Base-by-base conservation (phyloP, 805 yeast genomes). In the Pichia eremophila region DNA sequence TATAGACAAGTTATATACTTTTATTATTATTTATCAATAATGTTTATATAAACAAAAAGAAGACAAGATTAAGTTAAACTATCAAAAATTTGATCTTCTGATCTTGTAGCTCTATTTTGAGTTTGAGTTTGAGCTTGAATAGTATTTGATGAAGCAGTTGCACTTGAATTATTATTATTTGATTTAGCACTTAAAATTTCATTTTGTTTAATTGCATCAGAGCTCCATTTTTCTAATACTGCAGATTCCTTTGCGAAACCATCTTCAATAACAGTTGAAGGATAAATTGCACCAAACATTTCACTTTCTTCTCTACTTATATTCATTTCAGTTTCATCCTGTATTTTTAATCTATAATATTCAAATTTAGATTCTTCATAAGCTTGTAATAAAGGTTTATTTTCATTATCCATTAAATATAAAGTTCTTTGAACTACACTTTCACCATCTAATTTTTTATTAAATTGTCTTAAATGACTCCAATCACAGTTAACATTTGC, bases 341-440 rank as follows among this genome's bases (percentile, higher is more conserved):
- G 79, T 74, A 89, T 86, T 61, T 96, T 79, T 50, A 87, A 71
- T 55, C 84, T 75, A 64, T 93, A 93, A 62, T 87, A 93, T 66
- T 93, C 98, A 54, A 77, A 80, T 55, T 95, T 75, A 3, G 98
- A 88, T 58, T 78, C 77, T 59, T 87, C 91, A 61, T 91, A 93
- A 0, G 96, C 95, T 17, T 78, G 79, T 42, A 74, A 62, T 28
- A 82, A 59, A 38, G 69, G 62, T 53, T 66, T 48, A 42, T 67
- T 50, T 32, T 57, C 44, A 14, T 65, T 65, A 22, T 70, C 64
- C 46, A 78, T 58, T 39, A 85, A 59, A 61, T 74, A 79, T 40
- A 84, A 49, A 0, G 90, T 74, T 63, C 93, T 75, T 62, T 83
- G 91, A 2, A 85, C 88, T 9, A 85, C 93, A 50, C 79, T 75